Evolutionary conservation across 306 rosid genomes (phyloP).

Genomic region (Astragalus membranaceus): DNA sequence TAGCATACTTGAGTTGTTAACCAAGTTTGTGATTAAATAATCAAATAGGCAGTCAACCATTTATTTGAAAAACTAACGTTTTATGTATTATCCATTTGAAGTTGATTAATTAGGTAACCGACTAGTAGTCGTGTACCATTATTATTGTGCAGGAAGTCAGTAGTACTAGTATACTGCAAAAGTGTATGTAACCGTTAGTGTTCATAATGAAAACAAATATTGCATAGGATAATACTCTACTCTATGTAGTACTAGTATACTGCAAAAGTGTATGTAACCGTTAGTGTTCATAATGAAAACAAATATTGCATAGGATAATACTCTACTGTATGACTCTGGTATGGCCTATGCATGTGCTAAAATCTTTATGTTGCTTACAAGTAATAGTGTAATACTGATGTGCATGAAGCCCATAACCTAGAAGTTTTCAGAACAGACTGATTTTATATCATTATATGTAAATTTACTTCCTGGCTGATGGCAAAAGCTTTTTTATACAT

Average conservation of each 20-base stretch:
- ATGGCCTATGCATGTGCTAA: neutral
- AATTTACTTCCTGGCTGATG: neutral
- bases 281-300: neutral
- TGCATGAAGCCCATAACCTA: neutral
- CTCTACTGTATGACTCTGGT: neutral
- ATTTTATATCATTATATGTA: neutral
- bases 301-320: neutral
- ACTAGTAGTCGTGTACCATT: neutral
- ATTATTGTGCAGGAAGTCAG: neutral
- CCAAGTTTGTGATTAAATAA: neutral
- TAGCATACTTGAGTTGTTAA: neutral
- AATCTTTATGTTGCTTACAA: neutral
- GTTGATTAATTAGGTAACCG: constrained; percentile 5
- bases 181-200: neutral
- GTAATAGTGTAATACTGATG: neutral
- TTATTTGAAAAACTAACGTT: neutral
- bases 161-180: neutral
- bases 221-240: too few species aligned
- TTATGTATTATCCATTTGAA: neutral
- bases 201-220: neutral
- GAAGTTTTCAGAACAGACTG: neutral
- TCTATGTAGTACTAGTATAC: neutral
- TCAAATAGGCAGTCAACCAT: neutral
- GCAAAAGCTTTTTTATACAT: neutral
- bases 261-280: neutral